Percentiles rank a stretch among this genome's conserved stretches.
phyloP scores from a whole-genome alignment of 2,329 filamentous ascomycete genomes.

The Colletotrichum lindemuthianum region DNA sequence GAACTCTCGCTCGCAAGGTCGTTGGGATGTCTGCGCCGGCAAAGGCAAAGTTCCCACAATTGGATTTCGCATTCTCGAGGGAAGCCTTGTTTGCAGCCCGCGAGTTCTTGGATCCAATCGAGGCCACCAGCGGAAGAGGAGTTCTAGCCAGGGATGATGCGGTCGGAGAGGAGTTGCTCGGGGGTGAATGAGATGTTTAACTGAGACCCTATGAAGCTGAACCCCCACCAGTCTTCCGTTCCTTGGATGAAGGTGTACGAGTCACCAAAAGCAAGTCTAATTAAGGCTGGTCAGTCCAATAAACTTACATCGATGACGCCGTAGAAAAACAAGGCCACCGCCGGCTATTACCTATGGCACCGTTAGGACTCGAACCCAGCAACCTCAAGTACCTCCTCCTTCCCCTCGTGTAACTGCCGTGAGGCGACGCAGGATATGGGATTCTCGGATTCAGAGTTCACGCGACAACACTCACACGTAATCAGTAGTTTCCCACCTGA shows the following conservation, averaged over 20 bases:
- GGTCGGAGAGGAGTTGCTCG: slow-evolving; percentile 53
- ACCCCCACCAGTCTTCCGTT: slow-evolving; percentile 59
- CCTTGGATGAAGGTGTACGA: slow-evolving; percentile 65
- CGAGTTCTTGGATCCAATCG: slow-evolving; percentile 65
- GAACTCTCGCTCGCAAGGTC: slow-evolving; percentile 1
- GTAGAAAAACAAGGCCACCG: no score
- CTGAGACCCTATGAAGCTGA: slow-evolving; percentile 64
- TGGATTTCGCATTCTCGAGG: slow-evolving; percentile 56
- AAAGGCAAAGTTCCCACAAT: slow-evolving; percentile 67
- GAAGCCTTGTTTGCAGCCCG: slow-evolving; percentile 55
- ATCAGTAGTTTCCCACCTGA: slow-evolving; percentile 39
- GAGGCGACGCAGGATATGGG: not conserved
- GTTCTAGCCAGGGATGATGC: slow-evolving; percentile 59
- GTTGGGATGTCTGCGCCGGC: slow-evolving; percentile 56
- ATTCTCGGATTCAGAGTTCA: no score
- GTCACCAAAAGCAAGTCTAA: slow-evolving; percentile 58
- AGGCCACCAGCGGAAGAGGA: slow-evolving; percentile 62
- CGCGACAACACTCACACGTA: slow-evolving; percentile 37
- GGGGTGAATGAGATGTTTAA: slow-evolving; percentile 57
- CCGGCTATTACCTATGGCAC: no score
- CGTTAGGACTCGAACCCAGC: no score
- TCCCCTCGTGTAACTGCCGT: no score
- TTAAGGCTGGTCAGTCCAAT: not conserved
- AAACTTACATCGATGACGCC: no score
- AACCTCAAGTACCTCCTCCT: no score